Percentiles rank a stretch among this genome's conserved stretches.
Conservation (phyloP, 2,329 filamentous ascomycete genomes). For the Rutstroemia sydowiana region DNA sequence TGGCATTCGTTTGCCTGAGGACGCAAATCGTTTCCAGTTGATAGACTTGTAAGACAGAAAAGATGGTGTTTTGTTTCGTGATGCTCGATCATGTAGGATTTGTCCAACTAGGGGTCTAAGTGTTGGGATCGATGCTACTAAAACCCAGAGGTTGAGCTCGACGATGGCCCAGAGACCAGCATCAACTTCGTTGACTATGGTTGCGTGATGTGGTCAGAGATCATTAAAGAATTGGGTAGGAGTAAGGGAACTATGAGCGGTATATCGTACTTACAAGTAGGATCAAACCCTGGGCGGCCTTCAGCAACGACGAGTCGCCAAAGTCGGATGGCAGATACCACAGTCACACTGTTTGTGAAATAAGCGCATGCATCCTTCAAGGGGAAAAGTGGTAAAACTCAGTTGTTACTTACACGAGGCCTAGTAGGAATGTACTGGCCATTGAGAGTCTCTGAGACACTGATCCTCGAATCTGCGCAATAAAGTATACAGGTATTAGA, state of each 20-base stretch:
- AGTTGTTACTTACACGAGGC: background rate
- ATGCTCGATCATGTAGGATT: no score
- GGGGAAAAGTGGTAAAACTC: background rate
- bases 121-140: background rate
- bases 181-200: background rate
- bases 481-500: constrained; percentile 3
- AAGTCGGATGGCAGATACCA: background rate
- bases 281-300: background rate
- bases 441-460: background rate
- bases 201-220: background rate
- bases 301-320: background rate
- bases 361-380: background rate
- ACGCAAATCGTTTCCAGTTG: no score
- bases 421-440: background rate
- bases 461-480: background rate
- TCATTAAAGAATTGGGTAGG: background rate
- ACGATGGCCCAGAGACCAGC: background rate
- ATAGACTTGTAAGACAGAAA: no score
- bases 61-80: no score
- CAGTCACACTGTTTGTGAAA: background rate
- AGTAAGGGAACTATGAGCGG: background rate
- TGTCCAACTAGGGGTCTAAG: background rate
- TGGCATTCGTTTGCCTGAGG: no score
- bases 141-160: constrained; percentile 1
- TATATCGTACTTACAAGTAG: background rate